Evolutionary conservation across 148 eudicot species (phyloP).

Genomic region (Gaultheria prostrata): DNA sequence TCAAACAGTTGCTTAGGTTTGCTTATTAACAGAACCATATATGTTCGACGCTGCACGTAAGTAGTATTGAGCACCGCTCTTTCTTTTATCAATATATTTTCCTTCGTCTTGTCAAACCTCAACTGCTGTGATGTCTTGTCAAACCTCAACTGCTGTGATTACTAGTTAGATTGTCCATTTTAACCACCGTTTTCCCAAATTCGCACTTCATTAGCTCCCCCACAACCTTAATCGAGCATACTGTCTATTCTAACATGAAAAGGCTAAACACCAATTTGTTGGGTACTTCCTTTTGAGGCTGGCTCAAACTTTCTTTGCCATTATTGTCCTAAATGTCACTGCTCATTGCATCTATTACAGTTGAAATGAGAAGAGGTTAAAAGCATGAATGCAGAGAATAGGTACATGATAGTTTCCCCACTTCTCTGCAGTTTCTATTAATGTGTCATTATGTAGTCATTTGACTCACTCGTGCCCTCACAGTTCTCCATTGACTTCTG

Average conservation of each 20-base stretch:
- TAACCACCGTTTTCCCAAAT: neutral
- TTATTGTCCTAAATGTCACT: neutral
- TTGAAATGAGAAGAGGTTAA: neutral
- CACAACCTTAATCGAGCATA: neutral
- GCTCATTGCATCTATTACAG: neutral
- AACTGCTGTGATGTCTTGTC: neutral
- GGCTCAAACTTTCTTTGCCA: neutral
- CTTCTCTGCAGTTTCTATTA: neutral
- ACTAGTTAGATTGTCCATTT: neutral
- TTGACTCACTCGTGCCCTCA: neutral
- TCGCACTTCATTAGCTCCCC: neutral
- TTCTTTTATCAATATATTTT: neutral
- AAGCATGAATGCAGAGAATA: neutral
- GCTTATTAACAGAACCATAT: neutral
- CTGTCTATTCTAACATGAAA: neutral
- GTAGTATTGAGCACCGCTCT: neutral
- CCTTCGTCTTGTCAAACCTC: neutral
- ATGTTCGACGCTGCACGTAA: too few species aligned
- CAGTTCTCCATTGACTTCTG: neutral
- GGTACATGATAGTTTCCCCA: neutral
- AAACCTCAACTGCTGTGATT: neutral
- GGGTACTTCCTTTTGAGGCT: neutral
- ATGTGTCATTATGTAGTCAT: neutral
- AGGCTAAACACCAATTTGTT: neutral
- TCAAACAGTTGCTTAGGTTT: neutral